These are phyloP conservation scores for Sarcomyxa edulis DNA, from an alignment of 768 basidiomycete genomes.

Conservation along the genomic window DNA sequence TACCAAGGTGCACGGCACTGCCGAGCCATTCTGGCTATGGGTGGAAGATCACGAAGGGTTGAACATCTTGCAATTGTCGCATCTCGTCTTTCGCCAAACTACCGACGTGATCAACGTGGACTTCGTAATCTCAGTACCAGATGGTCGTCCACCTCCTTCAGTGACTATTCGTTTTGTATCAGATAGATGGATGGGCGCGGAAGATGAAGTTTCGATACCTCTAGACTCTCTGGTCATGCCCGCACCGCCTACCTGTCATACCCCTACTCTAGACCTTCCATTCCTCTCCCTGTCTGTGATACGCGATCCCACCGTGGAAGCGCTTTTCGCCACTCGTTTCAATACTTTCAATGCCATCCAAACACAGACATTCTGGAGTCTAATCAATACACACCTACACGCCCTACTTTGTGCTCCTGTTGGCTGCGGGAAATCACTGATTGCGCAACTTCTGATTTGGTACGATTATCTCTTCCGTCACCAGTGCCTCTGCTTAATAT, in stretches of 20 bases:
- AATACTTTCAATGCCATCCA: slow-evolving; percentile 79
- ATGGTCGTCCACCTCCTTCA: slow-evolving; percentile 50
- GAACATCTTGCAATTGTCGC: slow-evolving; percentile 77
- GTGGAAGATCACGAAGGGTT: slow-evolving; percentile 80
- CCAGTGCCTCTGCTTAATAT: slow-evolving; percentile 7
- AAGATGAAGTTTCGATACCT: slow-evolving; percentile 61
- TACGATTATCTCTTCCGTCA: slow-evolving; percentile 27
- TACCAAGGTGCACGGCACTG: slow-evolving; percentile 61
- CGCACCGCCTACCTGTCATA: slow-evolving; percentile 43
- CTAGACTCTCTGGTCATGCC: slow-evolving; percentile 80
- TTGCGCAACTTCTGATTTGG: slow-evolving; percentile 72
- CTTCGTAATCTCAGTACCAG: slow-evolving; percentile 75
- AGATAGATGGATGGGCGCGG: slow-evolving; percentile 91
- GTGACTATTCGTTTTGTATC: slow-evolving; percentile 79
- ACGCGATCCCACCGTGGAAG: slow-evolving; percentile 38
- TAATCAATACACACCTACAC: slow-evolving; percentile 63
- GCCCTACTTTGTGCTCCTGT: slow-evolving; percentile 74
- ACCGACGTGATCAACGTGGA: slow-evolving; percentile 58
- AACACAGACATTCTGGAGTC: slow-evolving; percentile 83
- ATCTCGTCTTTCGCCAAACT: slow-evolving; percentile 64
- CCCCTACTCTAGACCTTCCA: slow-evolving; percentile 66
- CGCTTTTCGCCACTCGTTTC: slow-evolving; percentile 39
- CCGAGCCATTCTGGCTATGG: slow-evolving; percentile 95
- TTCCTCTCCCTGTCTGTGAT: slow-evolving; percentile 59
- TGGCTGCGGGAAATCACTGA: slow-evolving; percentile 73